Evolutionary conservation across 1,284 basidiomycete species (phyloP).

Genomic region (Sutorius eximius): DNA sequence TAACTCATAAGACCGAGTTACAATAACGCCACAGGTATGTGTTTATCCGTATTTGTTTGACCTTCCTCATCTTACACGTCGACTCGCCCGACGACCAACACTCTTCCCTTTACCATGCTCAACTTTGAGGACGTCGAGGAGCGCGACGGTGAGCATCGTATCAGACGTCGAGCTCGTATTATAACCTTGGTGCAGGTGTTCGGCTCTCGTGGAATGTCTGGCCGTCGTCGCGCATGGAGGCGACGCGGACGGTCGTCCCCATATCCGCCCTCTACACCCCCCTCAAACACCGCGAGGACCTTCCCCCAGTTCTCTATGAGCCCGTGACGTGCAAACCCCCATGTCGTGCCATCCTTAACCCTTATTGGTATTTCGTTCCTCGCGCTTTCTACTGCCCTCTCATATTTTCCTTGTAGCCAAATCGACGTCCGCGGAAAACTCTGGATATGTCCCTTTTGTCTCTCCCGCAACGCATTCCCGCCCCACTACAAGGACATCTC

Average conservation of each 20-base stretch:
- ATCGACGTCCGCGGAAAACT: constrained; percentile 98
- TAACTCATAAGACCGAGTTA: not conserved
- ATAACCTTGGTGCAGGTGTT: constrained; percentile 56
- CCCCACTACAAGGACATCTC: constrained; percentile 99
- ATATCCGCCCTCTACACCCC: constrained; percentile 98
- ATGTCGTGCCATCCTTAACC: constrained; percentile 96
- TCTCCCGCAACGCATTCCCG: constrained; percentile 95
- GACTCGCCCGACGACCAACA: constrained; percentile 11
- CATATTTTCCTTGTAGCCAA: constrained; percentile 59
- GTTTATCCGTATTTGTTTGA: constrained; percentile 26
- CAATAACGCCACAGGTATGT: constrained; percentile 11
- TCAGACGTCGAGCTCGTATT: not conserved
- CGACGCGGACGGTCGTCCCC: constrained; percentile 96
- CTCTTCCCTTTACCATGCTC: constrained; percentile 33
- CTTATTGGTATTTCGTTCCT: constrained; percentile 76
- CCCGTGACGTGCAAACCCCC: constrained; percentile 98
- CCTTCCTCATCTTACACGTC: constrained; percentile 24
- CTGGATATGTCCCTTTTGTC: constrained; percentile 99
- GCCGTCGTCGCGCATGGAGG: constrained; percentile 97
- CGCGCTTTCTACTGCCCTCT: not conserved
- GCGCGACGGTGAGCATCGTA: constrained; percentile 50
- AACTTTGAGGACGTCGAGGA: constrained; percentile 65
- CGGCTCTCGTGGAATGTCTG: constrained; percentile 98
- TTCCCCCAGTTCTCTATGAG: constrained; percentile 96
- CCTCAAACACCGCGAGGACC: constrained; percentile 90